Conservation (phyloP, 768 basidiomycete species). For the Xerocomus potaroensis region DNA sequence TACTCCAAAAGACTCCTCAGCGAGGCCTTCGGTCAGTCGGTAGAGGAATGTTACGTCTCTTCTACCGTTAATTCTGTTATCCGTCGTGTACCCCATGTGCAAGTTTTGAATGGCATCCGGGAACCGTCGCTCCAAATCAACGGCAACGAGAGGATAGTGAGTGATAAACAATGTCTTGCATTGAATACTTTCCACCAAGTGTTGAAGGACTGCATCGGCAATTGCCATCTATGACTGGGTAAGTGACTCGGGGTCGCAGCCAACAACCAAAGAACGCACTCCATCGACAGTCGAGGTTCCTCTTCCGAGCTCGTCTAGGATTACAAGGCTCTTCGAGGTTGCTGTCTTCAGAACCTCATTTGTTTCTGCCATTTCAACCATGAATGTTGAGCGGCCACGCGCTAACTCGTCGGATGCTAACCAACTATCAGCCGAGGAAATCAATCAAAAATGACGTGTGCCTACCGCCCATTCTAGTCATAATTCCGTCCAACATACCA, state of each 20-base stretch:
- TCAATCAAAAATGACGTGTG: not conserved
- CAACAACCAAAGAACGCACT: slow-evolving; percentile 30
- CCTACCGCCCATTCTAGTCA: slow-evolving; percentile 88
- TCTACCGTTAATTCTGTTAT: slow-evolving; percentile 63
- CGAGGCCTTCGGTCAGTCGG: slow-evolving; percentile 63
- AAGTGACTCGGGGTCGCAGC: not conserved
- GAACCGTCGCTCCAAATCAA: slow-evolving; percentile 55
- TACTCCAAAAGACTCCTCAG: slow-evolving; percentile 84
- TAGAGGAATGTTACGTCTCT: slow-evolving; percentile 88
- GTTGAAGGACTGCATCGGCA: slow-evolving; percentile 73
- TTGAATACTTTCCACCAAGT: slow-evolving; percentile 53
- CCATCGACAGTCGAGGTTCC: slow-evolving; percentile 95
- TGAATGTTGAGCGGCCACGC: slow-evolving; percentile 88
- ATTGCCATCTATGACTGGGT: slow-evolving; percentile 66
- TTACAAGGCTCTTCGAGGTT: slow-evolving; percentile 73
- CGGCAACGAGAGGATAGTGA: slow-evolving; percentile 86
- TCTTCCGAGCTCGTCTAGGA: slow-evolving; percentile 85
- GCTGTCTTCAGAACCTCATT: slow-evolving; percentile 81
- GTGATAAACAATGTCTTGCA: slow-evolving; percentile 91
- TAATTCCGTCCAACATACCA: slow-evolving; percentile 78
- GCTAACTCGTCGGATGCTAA: slow-evolving; percentile 84
- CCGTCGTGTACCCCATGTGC: slow-evolving; percentile 83
- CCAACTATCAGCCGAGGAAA: not conserved
- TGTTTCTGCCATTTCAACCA: slow-evolving; percentile 96
- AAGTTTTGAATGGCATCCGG: slow-evolving; percentile 64